phyloP scores from a whole-genome alignment of 352 stramenopile genomes.

The Globisporangium acanthophoron region DNA sequence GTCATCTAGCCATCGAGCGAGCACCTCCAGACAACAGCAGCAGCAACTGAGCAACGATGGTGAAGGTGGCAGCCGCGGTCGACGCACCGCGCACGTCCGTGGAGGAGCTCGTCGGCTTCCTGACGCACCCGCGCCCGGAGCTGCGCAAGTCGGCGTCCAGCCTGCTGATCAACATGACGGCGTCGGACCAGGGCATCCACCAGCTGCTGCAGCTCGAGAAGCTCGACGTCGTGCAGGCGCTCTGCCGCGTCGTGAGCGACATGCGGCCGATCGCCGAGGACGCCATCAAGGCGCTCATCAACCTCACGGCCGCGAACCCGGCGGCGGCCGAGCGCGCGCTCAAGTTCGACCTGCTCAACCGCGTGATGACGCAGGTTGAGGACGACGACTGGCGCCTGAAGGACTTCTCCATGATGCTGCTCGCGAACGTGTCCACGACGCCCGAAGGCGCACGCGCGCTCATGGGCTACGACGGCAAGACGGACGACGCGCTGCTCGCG shows the following conservation, averaged over 20 bases:
- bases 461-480: slow-evolving; percentile 55
- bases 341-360: slow-evolving; percentile 78
- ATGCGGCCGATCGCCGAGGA: slow-evolving; percentile 80
- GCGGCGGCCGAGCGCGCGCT: slow-evolving; percentile 63
- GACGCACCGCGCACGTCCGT: slow-evolving; percentile 65
- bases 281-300: slow-evolving; percentile 85
- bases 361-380: slow-evolving; percentile 81
- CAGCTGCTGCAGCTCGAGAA: slow-evolving; percentile 71
- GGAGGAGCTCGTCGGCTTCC: slow-evolving; percentile 79
- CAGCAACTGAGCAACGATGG: slow-evolving; percentile 19
- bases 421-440: slow-evolving; percentile 78
- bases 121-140: slow-evolving; percentile 76
- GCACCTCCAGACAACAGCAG: not conserved
- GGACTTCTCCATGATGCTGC: slow-evolving; percentile 85
- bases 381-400: slow-evolving; percentile 80
- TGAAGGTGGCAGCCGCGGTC: slow-evolving; percentile 26
- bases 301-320: slow-evolving; percentile 72
- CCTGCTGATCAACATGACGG: slow-evolving; percentile 78
- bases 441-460: slow-evolving; percentile 57
- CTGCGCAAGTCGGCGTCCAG: slow-evolving; percentile 81
- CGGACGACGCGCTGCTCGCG: slow-evolving; percentile 33
- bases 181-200: slow-evolving; percentile 71
- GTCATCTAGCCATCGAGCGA: not conserved
- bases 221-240: slow-evolving; percentile 67
- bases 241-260: slow-evolving; percentile 78